These are phyloP conservation scores for Rhizodiscina lignyota DNA, from an alignment of 495 filamentous ascomycete genomes.

Conservation along the genomic window DNA sequence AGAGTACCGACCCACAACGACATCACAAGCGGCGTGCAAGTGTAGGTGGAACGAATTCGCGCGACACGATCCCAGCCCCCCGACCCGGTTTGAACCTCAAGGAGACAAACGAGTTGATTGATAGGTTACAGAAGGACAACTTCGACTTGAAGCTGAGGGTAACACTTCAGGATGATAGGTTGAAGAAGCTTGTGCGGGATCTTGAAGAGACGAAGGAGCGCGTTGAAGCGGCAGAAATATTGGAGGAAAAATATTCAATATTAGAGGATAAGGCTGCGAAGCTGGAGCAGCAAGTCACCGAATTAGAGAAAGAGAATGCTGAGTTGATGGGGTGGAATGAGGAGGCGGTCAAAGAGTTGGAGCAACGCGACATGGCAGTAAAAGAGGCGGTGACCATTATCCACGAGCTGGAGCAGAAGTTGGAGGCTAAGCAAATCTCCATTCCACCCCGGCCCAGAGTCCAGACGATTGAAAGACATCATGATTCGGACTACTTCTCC, in stretches of 20 bases:
- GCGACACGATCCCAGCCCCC: neutral
- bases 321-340: slow-evolving; percentile 39
- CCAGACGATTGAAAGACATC: neutral
- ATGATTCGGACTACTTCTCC: neutral
- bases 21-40: neutral
- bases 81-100: slow-evolving; percentile 1
- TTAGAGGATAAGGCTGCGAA: slow-evolving; percentile 5
- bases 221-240: slow-evolving; percentile 12
- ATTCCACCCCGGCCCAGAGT: neutral
- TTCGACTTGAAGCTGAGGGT: slow-evolving; percentile 82
- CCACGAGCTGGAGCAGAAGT: slow-evolving; percentile 49
- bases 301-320: slow-evolving; percentile 18
- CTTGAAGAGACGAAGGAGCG: slow-evolving; percentile 41
- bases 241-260: slow-evolving; percentile 15
- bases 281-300: slow-evolving; percentile 3
- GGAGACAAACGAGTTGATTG: slow-evolving; percentile 16
- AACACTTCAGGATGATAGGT: slow-evolving; percentile 48
- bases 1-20: neutral
- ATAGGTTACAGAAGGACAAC: slow-evolving; percentile 66
- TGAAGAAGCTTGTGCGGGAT: slow-evolving; percentile 37
- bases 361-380: slow-evolving; percentile 60
- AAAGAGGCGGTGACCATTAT: slow-evolving; percentile 74
- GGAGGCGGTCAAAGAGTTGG: slow-evolving; percentile 49
- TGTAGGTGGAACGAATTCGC: neutral
- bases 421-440: slow-evolving; percentile 32